Conservation (phyloP, 345 rosid species). For the Physaria fendleri region DNA sequence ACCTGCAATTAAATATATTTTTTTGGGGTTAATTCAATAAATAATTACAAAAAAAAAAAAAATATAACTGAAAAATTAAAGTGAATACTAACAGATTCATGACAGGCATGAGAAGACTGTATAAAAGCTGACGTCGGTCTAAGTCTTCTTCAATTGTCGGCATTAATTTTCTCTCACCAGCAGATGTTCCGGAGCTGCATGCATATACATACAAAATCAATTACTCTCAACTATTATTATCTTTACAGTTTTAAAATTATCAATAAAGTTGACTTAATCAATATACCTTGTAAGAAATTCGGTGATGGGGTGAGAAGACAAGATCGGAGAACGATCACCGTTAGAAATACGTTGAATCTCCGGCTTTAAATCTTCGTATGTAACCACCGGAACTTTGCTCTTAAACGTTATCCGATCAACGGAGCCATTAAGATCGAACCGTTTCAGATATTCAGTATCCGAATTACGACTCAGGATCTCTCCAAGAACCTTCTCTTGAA, state of each 20-base stretch:
- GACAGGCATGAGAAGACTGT: slow-evolving; percentile 87
- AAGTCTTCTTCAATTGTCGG: slow-evolving; percentile 80
- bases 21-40: background rate
- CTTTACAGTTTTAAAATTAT: background rate
- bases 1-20: slow-evolving; percentile 33
- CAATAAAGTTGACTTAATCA: background rate
- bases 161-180: slow-evolving; percentile 92
- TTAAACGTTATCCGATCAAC: slow-evolving; percentile 50
- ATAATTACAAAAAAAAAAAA: background rate
- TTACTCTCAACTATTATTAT: background rate
- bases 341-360: slow-evolving; percentile 71
- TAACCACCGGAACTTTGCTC: slow-evolving; percentile 49
- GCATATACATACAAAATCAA: background rate
- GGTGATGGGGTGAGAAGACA: slow-evolving; percentile 60
- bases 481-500: slow-evolving; percentile 46
- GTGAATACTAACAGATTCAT: slow-evolving; percentile 65
- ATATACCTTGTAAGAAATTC: slow-evolving; percentile 75
- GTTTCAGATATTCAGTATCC: slow-evolving; percentile 51
- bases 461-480: slow-evolving; percentile 57
- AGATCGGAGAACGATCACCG: slow-evolving; percentile 67
- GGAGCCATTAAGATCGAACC: slow-evolving; percentile 48
- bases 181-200: slow-evolving; percentile 95
- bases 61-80: background rate
- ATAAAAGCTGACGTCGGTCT: slow-evolving; percentile 64
- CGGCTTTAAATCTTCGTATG: slow-evolving; percentile 64